Base-by-base conservation (phyloP, 1,139 yeast genomes). In the Geotrichum cucujoidarum region DNA sequence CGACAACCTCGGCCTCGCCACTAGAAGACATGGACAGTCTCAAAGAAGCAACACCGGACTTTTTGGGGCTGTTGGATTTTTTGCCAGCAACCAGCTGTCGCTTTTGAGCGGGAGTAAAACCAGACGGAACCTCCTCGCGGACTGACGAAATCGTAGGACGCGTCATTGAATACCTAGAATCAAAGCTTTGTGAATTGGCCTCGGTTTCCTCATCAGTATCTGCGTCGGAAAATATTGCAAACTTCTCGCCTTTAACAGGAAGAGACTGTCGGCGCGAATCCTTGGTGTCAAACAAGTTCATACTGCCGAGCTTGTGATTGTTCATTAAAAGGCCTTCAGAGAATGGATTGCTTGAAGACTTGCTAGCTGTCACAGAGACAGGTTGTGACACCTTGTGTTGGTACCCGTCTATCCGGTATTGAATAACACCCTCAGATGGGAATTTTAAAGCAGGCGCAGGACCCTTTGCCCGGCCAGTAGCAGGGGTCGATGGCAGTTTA, bases 21-120 rank as follows among this genome's bases (percentile, higher is more conserved):
- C 66, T 69, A 33, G 61, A 61, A 2, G 64, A 58, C 70, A 67
- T 67, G 33, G 66, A 53, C 35, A 66, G 58, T 38, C 64, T 53
- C 25, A 64, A 53, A 18, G 53, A 47, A 16, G 56, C 34, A 14
- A 24, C 27, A 10, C 27, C 27, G 8, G 27, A 24, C 27, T 24
- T 24, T 10, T 24, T n/a, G n/a, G 14, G 24, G 25, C 25, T 16
- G 7, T 20, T 29, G 22, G 4, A 7, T 25, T 14, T 39, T 14
- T 34, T 29, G 11, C 25, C n/a, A 11, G 29, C 45, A 14, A 35
- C 40, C 6, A 27, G 33, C 40, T 42, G 45, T 1, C 40, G 24
- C 7, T 35, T 42, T 16, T 27, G 33, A 7, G 29, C 4, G 11
- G 35, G 33, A 11, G 35, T 20, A 17, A n/a, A 20, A 17, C 24